Conservation (phyloP, 2,329 filamentous ascomycete genomes). For the Bipolaris cookei region DNA sequence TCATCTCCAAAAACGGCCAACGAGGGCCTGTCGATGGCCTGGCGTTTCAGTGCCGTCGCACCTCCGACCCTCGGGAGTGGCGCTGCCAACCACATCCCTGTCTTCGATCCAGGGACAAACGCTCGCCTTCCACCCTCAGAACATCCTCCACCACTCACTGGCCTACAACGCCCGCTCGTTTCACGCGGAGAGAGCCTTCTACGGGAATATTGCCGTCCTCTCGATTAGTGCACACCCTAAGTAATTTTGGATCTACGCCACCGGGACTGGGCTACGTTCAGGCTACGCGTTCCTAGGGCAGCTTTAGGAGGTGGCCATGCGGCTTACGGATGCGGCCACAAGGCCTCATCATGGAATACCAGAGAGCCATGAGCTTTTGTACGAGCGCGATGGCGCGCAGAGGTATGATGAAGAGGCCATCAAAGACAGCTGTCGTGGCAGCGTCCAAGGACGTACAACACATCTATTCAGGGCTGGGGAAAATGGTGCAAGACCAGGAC, state of each 20-base stretch:
- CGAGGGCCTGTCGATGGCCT: slow-evolving; percentile 26
- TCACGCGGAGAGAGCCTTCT: slow-evolving; percentile 36
- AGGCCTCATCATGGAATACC: slow-evolving; percentile 33
- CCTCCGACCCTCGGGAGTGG: slow-evolving; percentile 33
- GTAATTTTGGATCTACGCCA: slow-evolving; percentile 32
- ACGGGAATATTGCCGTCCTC: slow-evolving; percentile 29
- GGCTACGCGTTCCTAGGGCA: slow-evolving; percentile 25
- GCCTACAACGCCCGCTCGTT: slow-evolving; percentile 39
- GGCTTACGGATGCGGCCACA: slow-evolving; percentile 33
- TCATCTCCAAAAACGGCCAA: slow-evolving; percentile 29
- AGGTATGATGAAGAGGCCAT: slow-evolving; percentile 29
- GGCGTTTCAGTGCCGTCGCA: slow-evolving; percentile 33
- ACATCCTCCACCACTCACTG: slow-evolving; percentile 36
- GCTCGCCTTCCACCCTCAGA: slow-evolving; percentile 35
- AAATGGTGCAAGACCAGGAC: slow-evolving; percentile 30
- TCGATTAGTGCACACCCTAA: slow-evolving; percentile 32
- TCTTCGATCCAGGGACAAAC: slow-evolving; percentile 31
- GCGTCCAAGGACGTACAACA: slow-evolving; percentile 37
- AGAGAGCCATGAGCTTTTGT: slow-evolving; percentile 36
- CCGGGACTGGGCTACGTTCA: slow-evolving; percentile 41
- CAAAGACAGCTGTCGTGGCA: slow-evolving; percentile 30
- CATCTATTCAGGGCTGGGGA: slow-evolving; percentile 33
- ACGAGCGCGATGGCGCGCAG: slow-evolving; percentile 23
- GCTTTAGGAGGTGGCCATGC: slow-evolving; percentile 28
- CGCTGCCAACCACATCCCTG: slow-evolving; percentile 31